Evolutionary conservation across 1,139 yeast species (phyloP), one percentile per base, ranked within the genome.

Genomic region (Entelexis sorbosivorans): DNA sequence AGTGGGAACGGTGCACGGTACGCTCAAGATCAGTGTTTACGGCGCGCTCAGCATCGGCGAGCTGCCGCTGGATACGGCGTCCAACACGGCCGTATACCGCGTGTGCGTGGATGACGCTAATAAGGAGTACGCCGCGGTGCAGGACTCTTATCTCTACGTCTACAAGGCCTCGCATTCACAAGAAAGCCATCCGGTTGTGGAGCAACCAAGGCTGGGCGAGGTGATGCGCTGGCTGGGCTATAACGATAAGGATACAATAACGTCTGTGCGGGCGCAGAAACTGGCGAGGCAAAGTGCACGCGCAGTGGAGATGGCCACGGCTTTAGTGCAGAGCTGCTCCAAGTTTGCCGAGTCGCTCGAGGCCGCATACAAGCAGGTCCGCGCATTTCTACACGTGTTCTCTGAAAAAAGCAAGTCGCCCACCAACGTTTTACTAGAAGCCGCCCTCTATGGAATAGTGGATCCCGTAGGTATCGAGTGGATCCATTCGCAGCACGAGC

Each of bases 401-500:
- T 7, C 34, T 14, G 31, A 36, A 2, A 36, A 35, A 11, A 16
- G 20, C n/a, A 7, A n/a, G 6, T 22, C 32, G 14, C 34, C 16
- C n/a, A 16, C n/a, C 10, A 11, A 24, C 2, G 3, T 17, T 1
- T 11, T 40, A 6, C 32, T 43, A 2, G 29, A 38, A 5, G 46
- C 38, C 6, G 29, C 35, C 5, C 38, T 43, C 13, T 17, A 26
- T 34, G 38, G 42, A 13, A 22, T 28, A n/a, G 9, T 26, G n/a
- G 13, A 43, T 34, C 24, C 46, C 5, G 24, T 11, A 16, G 39
- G 39, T 13, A 26, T 34, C 7, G 24, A 47, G 20, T 59, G 61
- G 61, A 52, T 59, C 22, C 47, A 52, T 20, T 29, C 44, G 6
- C 54, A 52, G 43, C 62, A 59, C 40, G 62, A 59, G 40, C 53